Conservation (phyloP, 495 filamentous ascomycete genomes). For the Penicilliopsis zonata region DNA sequence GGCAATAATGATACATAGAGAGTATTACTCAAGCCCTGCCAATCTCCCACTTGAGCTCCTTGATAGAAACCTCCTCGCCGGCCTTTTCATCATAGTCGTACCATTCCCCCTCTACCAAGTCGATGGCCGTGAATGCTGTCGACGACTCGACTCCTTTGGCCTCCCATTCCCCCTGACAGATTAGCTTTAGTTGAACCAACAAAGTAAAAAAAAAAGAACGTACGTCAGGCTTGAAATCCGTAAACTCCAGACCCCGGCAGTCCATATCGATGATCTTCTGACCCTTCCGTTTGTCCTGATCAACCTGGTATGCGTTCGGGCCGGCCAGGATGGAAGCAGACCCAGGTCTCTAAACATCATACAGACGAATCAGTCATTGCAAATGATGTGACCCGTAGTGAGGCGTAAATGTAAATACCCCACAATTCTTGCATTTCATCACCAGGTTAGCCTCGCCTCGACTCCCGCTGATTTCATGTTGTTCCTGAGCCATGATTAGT, state of each 20-base stretch:
- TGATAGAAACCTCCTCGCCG: conserved; percentile 76
- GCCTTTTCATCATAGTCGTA: conserved; percentile 80
- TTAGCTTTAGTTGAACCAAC: not conserved
- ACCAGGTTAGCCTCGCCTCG: conserved; percentile 96
- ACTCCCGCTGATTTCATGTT: conserved; percentile 77
- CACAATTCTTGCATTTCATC: conserved; percentile 92
- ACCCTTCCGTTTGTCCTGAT: conserved; percentile 51
- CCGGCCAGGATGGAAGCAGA: conserved; percentile 58
- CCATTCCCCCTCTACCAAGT: conserved; percentile 81
- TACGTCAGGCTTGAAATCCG: conserved; percentile 79
- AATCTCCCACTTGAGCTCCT: conserved; percentile 83
- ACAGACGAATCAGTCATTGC: not conserved
- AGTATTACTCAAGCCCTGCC: conserved; percentile 19
- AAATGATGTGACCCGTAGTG: not conserved
- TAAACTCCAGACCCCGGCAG: conserved; percentile 88
- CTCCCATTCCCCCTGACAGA: conserved; percentile 68
- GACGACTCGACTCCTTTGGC: conserved; percentile 67
- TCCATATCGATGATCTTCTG: conserved; percentile 81
- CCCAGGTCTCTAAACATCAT: conserved; percentile 53
- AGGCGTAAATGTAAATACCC: conserved; percentile 29
- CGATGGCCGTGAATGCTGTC: conserved; percentile 68
- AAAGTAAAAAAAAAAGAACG: conserved; percentile 4
- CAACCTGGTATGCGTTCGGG: conserved; percentile 52
- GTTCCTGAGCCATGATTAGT: conserved; percentile 44
- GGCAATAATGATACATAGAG: no score